These are phyloP conservation scores for Astraeus odoratus DNA, from an alignment of 768 basidiomycete species.

Conservation along the genomic window DNA sequence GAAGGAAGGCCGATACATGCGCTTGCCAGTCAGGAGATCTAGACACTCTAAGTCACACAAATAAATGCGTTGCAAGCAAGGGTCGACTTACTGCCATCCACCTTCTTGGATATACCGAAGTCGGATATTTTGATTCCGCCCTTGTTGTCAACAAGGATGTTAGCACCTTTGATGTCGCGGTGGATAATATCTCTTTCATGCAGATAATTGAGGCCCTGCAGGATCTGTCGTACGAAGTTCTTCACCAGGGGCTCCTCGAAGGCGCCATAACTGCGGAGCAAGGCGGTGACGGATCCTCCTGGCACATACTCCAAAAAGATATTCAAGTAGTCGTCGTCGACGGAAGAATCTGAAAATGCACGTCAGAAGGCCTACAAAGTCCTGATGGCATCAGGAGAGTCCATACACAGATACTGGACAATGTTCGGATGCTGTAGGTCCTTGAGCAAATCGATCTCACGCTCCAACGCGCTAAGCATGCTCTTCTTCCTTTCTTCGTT, in stretches of 20 bases:
- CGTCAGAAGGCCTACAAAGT: neutral
- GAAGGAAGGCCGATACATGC: slow-evolving; percentile 82
- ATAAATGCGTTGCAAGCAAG: neutral
- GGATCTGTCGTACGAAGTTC: slow-evolving; percentile 89
- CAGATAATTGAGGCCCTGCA: slow-evolving; percentile 82
- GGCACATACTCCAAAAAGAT: slow-evolving; percentile 98
- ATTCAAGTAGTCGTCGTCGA: slow-evolving; percentile 86
- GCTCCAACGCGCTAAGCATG: slow-evolving; percentile 88
- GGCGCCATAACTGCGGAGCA: slow-evolving; percentile 86
- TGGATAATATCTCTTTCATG: slow-evolving; percentile 94
- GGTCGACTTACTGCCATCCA: slow-evolving; percentile 78
- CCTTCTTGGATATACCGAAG: slow-evolving; percentile 95
- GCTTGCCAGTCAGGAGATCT: slow-evolving; percentile 51
- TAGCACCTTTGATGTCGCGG: slow-evolving; percentile 98
- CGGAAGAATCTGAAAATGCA: slow-evolving; percentile 71
- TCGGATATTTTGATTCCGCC: slow-evolving; percentile 97
- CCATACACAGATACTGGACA: slow-evolving; percentile 93
- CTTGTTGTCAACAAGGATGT: slow-evolving; percentile 97
- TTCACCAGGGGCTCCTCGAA: slow-evolving; percentile 90
- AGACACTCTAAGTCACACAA: slow-evolving; percentile 17
- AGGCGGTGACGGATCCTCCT: slow-evolving; percentile 86
- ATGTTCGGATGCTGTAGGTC: slow-evolving; percentile 93
- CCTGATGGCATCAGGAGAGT: neutral
- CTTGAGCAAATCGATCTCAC: slow-evolving; percentile 91
- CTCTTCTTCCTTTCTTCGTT: slow-evolving; percentile 91